Conservation (phyloP, 148 eudicot species). For the Selenicereus undatus region DNA sequence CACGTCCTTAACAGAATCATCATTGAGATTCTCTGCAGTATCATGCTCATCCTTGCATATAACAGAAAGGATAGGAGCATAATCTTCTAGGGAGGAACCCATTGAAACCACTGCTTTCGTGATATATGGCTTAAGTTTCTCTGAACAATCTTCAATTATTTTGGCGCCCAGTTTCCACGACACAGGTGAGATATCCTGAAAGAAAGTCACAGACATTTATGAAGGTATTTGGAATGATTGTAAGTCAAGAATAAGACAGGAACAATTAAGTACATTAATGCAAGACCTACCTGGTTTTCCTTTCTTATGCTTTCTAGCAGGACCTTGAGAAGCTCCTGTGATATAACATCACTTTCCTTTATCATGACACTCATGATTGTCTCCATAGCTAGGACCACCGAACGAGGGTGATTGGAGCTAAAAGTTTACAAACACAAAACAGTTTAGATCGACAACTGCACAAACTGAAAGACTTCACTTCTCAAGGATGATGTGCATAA, state of each 20-base stretch:
- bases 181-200: constrained; percentile 46
- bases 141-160: constrained; percentile 45
- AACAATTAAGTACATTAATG: not conserved
- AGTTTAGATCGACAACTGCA: not conserved
- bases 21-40: constrained; percentile 16
- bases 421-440: constrained; percentile 14
- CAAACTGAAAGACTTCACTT: not conserved
- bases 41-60: constrained; percentile 37
- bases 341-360: constrained; percentile 65
- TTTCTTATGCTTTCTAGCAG: constrained; percentile 57
- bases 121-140: constrained; percentile 44
- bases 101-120: constrained; percentile 33
- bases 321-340: constrained; percentile 49
- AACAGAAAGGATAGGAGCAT: constrained; percentile 53
- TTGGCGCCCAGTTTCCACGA: constrained; percentile 53
- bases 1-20: constrained; percentile 27
- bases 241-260: constrained; percentile 1
- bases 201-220: not conserved
- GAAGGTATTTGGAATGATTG: constrained; percentile 2
- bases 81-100: constrained; percentile 42
- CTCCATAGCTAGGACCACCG: constrained; percentile 58
- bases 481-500: not conserved
- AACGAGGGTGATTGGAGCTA: constrained; percentile 59
- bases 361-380: constrained; percentile 63
- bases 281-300: constrained; percentile 56